These are phyloP conservation scores for Hemerocallis citrina DNA, from an alignment of 106 monocot species.

Conservation along the genomic window DNA sequence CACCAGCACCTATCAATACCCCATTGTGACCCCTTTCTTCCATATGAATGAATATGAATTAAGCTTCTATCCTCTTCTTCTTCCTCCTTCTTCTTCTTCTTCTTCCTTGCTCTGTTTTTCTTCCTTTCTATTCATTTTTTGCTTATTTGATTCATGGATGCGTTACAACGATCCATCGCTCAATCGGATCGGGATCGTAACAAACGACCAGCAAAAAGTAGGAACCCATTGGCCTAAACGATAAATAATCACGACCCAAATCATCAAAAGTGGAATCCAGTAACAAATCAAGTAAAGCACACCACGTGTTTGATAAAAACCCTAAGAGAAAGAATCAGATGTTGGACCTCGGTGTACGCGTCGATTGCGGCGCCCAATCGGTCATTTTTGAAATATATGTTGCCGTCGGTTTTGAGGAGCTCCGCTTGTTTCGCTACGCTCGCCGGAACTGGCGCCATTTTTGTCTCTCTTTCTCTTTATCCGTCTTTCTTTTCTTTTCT, in stretches of 20 bases:
- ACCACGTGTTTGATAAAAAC: not conserved
- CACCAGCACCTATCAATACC: too few relatives aligned
- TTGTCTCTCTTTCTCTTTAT: not conserved
- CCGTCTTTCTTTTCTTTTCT: not conserved
- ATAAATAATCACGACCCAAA: not conserved
- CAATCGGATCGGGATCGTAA: too few relatives aligned
- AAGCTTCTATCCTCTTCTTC: too few relatives aligned
- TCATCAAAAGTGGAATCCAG: not conserved
- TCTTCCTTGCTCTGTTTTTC: too few relatives aligned
- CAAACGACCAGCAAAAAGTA: too few relatives aligned
- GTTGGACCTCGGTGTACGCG: conserved; percentile 74
- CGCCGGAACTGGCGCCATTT: conserved; percentile 36
- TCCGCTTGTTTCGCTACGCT: conserved; percentile 66
- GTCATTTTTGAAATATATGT: conserved; percentile 51
- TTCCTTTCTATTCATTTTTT: too few relatives aligned
- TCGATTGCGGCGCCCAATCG: conserved; percentile 79
- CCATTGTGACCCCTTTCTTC: too few relatives aligned
- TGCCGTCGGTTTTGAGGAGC: conserved; percentile 45
- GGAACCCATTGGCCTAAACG: not conserved
- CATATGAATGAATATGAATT: too few relatives aligned
- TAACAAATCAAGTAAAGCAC: not conserved
- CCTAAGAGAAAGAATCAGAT: not conserved
- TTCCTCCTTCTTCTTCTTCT: too few relatives aligned
- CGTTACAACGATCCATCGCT: too few relatives aligned
- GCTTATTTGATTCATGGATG: too few relatives aligned